phyloP scores from a whole-genome alignment of 1,284 basidiomycete species.

The Schizophyllum amplum region DNA sequence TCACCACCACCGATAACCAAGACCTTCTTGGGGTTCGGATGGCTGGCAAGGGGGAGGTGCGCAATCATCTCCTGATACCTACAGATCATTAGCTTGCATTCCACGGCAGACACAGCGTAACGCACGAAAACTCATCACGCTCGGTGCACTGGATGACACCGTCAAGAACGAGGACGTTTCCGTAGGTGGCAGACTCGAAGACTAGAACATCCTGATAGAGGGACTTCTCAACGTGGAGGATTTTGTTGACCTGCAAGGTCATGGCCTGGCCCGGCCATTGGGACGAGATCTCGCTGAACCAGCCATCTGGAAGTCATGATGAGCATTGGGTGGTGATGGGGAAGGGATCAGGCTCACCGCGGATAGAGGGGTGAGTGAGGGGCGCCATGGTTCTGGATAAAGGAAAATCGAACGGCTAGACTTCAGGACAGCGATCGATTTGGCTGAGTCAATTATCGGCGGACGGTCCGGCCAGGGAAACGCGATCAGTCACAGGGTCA shows the following conservation, averaged over 20 bases:
- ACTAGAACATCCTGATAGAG: constrained; percentile 95
- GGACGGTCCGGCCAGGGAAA: no score
- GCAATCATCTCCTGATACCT: constrained; percentile 99
- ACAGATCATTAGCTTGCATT: not conserved
- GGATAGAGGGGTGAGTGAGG: constrained; percentile 11
- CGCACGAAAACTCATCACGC: constrained; percentile 95
- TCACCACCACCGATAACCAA: constrained; percentile 97
- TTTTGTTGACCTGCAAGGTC: constrained; percentile 92
- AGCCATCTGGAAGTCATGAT: constrained; percentile 61
- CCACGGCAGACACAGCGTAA: constrained; percentile 16
- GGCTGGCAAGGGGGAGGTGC: constrained; percentile 89
- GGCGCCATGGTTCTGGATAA: constrained; percentile 10
- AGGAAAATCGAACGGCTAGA: not conserved
- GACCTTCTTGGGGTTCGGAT: constrained; percentile 94
- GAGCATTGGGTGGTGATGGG: not conserved
- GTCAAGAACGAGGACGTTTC: constrained; percentile 94
- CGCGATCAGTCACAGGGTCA: not conserved
- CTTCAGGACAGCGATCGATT: not conserved
- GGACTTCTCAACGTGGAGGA: constrained; percentile 91
- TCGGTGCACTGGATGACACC: constrained; percentile 97
- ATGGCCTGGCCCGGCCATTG: constrained; percentile 98
- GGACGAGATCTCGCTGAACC: constrained; percentile 95
- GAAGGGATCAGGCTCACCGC: no score
- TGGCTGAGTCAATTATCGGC: no score
- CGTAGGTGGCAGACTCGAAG: constrained; percentile 91